Base-by-base conservation (phyloP, 208 protist species). In the Naegleria lovaniensis region DNA sequence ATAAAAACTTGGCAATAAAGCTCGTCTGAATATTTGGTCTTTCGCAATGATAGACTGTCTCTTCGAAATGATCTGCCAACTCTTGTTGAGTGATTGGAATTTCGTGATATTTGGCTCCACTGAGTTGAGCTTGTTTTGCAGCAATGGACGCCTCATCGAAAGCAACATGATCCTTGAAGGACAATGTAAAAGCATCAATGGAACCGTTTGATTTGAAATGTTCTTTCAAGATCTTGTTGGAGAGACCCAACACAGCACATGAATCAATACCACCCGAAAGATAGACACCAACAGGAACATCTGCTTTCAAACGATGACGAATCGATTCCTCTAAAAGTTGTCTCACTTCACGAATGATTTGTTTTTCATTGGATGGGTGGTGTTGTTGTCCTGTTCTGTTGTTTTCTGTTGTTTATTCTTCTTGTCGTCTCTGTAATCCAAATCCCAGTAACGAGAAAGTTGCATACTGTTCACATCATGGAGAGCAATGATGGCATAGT, bases 231-330 rank as follows among this genome's bases (percentile, higher is more conserved):
- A 79, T 36, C 29, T 79, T 25, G 67, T 25, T 33, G 5, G 93
- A 95, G 39, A 96, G 95, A 29, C 93, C 91, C 41, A 94, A 94
- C 0, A 96, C 94, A 0, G 96, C 92, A 9, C 90, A 94, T 25
- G 94, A 96, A 89, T 97, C 96, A 38, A 97, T 91, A 39, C 96
- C 96, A 48, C 95, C 96, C 5, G 94, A 96, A 40, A 98, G 94
- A 5, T 97, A 95, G 9, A 98, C 96, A 90, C 95, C 96, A 84
- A 94, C 97, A 33, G 96, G 96, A 40, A 97, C 95, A 90, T 97
- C 95, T 86, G 92, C 91, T 93, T 95, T 96, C 83, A 96, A 90
- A 40, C 92, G 90, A 55, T 91, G 92, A 22, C 90, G 59, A 33
- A 94, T 90, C 22, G 92, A 19, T 33, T 29, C n/a, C 0, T 85